These are phyloP conservation scores for Lentinula edodes DNA, from an alignment of 768 basidiomycete species.

Conservation along the genomic window DNA sequence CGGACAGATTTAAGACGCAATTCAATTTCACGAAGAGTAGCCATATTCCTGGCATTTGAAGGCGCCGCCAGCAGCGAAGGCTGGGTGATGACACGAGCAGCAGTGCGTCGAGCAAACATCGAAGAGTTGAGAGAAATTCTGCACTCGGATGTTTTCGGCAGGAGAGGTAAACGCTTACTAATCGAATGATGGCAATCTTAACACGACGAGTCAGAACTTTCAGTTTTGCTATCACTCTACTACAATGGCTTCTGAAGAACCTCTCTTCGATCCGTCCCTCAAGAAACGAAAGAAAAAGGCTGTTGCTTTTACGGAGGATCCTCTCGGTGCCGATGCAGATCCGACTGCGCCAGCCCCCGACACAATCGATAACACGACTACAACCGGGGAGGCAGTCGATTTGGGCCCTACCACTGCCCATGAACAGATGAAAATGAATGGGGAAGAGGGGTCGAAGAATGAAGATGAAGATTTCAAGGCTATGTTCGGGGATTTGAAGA, in stretches of 20 bases:
- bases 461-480: conserved; percentile 75
- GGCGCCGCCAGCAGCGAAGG: conserved; percentile 36
- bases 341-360: conserved; percentile 75
- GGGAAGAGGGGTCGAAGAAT: conserved; percentile 35
- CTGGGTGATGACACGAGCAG: conserved; percentile 33
- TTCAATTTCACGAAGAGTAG: conserved; percentile 97
- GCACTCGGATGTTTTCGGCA: conserved; percentile 41
- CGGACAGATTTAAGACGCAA: conserved; percentile 91
- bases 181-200: conserved; percentile 9
- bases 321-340: conserved; percentile 75
- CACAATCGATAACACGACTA: conserved; percentile 62
- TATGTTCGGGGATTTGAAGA: conserved; percentile 87
- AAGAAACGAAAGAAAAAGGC: conserved; percentile 87
- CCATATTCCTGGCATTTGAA: conserved; percentile 76
- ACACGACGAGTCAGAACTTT: conserved; percentile 4
- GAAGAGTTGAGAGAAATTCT: conserved; percentile 12
- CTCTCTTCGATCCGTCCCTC: conserved; percentile 77
- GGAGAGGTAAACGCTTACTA: conserved; percentile 1
- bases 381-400: conserved; percentile 70
- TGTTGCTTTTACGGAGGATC: conserved; percentile 82
- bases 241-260: conserved; percentile 63
- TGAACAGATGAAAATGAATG: conserved; percentile 63
- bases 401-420: conserved; percentile 71
- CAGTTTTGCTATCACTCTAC: conserved; percentile 10
- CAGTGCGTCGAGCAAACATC: conserved; percentile 45